Conservation (phyloP, 2,329 filamentous ascomycete genomes). For the Aureobasidium musti region DNA sequence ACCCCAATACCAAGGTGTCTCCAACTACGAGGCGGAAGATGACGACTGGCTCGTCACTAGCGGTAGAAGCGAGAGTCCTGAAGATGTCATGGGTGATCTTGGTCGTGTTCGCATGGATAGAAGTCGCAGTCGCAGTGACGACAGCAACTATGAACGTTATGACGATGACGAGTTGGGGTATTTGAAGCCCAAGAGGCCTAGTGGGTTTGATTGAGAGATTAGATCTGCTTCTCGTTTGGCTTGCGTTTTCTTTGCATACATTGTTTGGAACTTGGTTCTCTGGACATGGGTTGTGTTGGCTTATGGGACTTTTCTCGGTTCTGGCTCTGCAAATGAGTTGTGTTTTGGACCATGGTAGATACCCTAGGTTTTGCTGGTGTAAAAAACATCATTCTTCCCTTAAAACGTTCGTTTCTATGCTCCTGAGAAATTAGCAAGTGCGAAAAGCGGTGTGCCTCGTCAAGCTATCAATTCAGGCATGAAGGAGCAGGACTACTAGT, state of each 20-base stretch:
- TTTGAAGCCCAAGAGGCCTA: slow-evolving; percentile 24
- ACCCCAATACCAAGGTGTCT: background rate
- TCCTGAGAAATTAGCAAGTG: background rate
- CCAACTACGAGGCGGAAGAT: slow-evolving; percentile 26
- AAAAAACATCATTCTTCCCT: background rate
- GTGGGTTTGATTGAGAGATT: background rate
- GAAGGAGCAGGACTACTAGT: too few species aligned
- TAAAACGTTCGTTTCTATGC: background rate
- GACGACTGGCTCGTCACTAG: slow-evolving; percentile 42
- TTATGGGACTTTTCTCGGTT: too few species aligned
- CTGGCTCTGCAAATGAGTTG: background rate
- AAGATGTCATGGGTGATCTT: slow-evolving; percentile 36
- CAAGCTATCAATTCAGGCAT: too few species aligned
- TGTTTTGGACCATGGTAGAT: background rate
- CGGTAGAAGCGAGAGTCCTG: slow-evolving; percentile 37
- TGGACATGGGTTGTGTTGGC: background rate
- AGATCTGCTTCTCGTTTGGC: background rate
- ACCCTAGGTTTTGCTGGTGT: background rate
- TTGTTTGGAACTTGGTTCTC: background rate
- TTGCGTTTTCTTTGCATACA: background rate
- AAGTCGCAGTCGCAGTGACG: slow-evolving; percentile 8
- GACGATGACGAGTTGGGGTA: slow-evolving; percentile 23
- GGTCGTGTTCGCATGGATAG: slow-evolving; percentile 29
- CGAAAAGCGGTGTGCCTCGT: too few species aligned
- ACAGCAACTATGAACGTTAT: slow-evolving; percentile 24